A percentile compares a stretch with the other conserved stretches of the same genome.
phyloP scores from a whole-genome alignment of 2,329 filamentous ascomycete genomes.

The Conoideocrella luteorostrata region DNA sequence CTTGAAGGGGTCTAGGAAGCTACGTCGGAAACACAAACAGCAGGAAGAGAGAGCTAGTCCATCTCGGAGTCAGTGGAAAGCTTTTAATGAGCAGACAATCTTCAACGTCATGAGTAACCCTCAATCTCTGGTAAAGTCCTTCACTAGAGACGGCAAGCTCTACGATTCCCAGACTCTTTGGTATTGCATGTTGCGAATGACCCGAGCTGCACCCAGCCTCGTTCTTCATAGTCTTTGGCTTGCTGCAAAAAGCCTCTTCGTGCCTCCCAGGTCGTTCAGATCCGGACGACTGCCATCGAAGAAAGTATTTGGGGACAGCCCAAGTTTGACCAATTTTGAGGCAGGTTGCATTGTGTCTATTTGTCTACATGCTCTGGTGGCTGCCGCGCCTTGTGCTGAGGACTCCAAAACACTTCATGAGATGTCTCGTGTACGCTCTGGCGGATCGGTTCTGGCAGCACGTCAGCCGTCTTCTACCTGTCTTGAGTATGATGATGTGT shows the following conservation, averaged over 20 bases:
- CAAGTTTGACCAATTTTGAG: conserved; percentile 34
- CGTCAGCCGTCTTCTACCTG: conserved; percentile 44
- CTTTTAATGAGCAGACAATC: conserved; percentile 57
- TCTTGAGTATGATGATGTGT: conserved; percentile 56
- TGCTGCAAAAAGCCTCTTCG: conserved; percentile 51
- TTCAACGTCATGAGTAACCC: conserved; percentile 58
- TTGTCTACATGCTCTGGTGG: conserved; percentile 57
- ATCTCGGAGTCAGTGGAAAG: conserved; percentile 43
- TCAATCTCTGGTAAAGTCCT: conserved; percentile 48
- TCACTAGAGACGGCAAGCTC: conserved; percentile 44
- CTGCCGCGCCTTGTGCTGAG: conserved; percentile 45
- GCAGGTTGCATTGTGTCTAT: conserved; percentile 51
- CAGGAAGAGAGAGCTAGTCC: conserved; percentile 1
- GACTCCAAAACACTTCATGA: conserved; percentile 46
- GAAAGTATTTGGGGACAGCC: conserved; percentile 6
- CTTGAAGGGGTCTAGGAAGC: conserved; percentile 6
- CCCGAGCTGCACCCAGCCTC: conserved; percentile 47
- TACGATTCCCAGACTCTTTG: conserved; percentile 56
- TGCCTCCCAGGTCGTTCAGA: conserved; percentile 42
- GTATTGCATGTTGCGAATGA: conserved; percentile 57
- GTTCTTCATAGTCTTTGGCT: conserved; percentile 62
- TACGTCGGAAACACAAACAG: conserved; percentile 8
- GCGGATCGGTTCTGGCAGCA: conserved; percentile 42
- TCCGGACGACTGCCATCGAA: conserved; percentile 26
- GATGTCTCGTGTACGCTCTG: conserved; percentile 54